phyloP scores from a whole-genome alignment of 108 stramenopile genomes.

The Mayamaea pseudoterrestris region DNA sequence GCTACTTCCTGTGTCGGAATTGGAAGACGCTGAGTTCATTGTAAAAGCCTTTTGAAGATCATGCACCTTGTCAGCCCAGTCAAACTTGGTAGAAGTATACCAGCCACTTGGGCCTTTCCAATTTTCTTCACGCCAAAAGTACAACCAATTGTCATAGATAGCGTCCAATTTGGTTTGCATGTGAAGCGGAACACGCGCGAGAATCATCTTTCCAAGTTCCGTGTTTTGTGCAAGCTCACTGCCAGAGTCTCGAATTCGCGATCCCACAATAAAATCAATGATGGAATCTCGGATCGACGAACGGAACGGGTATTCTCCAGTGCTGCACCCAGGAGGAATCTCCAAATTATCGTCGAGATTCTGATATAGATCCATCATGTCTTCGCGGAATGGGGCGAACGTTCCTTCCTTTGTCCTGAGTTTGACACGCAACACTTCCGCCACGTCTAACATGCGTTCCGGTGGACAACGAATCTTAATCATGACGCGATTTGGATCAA shows the following conservation, averaged over 20 bases:
- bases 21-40: neutral
- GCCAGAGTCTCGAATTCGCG: constrained; percentile 80
- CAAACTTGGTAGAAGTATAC: constrained; percentile 14
- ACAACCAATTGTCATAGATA: constrained; percentile 60
- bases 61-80: constrained; percentile 1
- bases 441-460: constrained; percentile 82
- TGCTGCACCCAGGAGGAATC: constrained; percentile 30
- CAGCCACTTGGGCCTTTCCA: constrained; percentile 26
- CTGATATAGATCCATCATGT: constrained; percentile 40
- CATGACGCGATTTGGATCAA: constrained; percentile 74
- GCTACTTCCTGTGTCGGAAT: neutral
- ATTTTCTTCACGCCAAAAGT: constrained; percentile 55
- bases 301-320: constrained; percentile 49
- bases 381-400: constrained; percentile 72
- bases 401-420: constrained; percentile 68
- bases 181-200: constrained; percentile 73
- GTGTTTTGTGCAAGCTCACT: constrained; percentile 74
- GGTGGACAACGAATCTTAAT: constrained; percentile 81
- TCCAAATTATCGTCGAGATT: constrained; percentile 41
- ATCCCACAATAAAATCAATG: constrained; percentile 84
- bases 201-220: constrained; percentile 71
- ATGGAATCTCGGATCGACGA: constrained; percentile 75
- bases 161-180: constrained; percentile 64
- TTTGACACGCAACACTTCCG: constrained; percentile 78
- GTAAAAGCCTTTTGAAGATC: neutral